Base-by-base conservation (phyloP, 176 grass and related monocot species). In the Sorghum bicolor region DNA sequence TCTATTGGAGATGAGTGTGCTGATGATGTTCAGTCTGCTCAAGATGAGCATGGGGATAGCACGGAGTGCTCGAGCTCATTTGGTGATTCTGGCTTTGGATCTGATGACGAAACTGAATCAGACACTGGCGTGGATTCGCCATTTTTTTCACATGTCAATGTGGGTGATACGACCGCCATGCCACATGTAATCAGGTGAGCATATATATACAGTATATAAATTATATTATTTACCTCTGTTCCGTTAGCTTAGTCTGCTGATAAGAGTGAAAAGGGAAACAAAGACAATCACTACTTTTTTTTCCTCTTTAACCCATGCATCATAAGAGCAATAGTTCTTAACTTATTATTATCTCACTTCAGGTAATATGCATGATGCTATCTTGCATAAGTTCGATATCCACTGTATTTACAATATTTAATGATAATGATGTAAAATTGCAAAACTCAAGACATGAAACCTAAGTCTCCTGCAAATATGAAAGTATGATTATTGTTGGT, bases 51-150 rank as follows among this genome's bases (percentile, higher is more conserved):
- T 16, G 79, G 63, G 44, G 79, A 95, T 20, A 86, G 16, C 50
- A 94, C 92, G 1, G 92, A 95, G 38, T 95, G 32, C 89, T 95
- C 95, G 8, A 98, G 95, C 85, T 98, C 95, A 0, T 98, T 98
- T 15, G 91, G 87, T 20, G 80, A 89, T 65, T 93, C 91, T 4
- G 86, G 79, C 34, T 86, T 85, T 19, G 32, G 24, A 2, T 98
- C 91, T 22, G 91, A 90, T 62, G 76, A 81, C 17, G 87, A 90
- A 20, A 16, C 69, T 19, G 80, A 87, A 63, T 82, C 22, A 10
- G 82, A 89, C 11, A 20, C 80, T 44, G 72, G 68, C 20, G 67
- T 90, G 61, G 87, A 98, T 29, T 98, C 92, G 3, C 84, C 77
- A 4, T 86, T 95, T 91, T 36, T 36, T 5, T 57, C 67, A 31